phyloP scores from a whole-genome alignment of 768 basidiomycete genomes.

The Hysterangium stoloniferum region DNA sequence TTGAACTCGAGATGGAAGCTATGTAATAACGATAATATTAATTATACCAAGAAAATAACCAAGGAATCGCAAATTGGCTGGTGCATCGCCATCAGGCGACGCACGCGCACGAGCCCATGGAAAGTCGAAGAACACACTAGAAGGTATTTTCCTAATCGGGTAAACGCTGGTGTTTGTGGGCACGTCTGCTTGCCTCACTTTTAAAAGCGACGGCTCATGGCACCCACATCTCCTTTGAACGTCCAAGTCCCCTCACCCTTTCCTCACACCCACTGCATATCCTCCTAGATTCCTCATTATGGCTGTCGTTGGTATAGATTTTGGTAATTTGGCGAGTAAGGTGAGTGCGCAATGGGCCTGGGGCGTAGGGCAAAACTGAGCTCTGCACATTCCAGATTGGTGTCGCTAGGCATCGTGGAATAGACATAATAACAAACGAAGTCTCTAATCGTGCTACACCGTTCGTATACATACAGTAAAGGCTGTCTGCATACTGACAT shows the following conservation, averaged over 20 bases:
- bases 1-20: too few relatives aligned
- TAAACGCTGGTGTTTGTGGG: background rate
- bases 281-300: conserved; percentile 28
- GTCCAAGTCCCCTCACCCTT: background rate
- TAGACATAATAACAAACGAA: conserved; percentile 98
- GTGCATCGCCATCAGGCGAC: too few relatives aligned
- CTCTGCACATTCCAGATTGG: conserved; percentile 56
- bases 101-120: background rate
- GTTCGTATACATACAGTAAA: conserved; percentile 51
- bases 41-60: too few relatives aligned
- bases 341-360: conserved; percentile 29
- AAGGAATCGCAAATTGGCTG: too few relatives aligned
- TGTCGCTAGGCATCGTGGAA: conserved; percentile 90
- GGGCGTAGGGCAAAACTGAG: conserved; percentile 9
- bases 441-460: conserved; percentile 96
- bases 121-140: conserved; percentile 8
- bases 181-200: background rate
- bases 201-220: background rate
- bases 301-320: conserved; percentile 94
- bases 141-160: conserved; percentile 4
- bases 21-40: too few relatives aligned
- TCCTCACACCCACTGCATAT: conserved; percentile 15
- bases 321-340: conserved; percentile 87
- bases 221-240: background rate
- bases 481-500: background rate